Percentiles rank a stretch among this genome's conserved stretches.
phyloP scores from a whole-genome alignment of 129 eudicot species.

The Scalesia atractyloides region DNA sequence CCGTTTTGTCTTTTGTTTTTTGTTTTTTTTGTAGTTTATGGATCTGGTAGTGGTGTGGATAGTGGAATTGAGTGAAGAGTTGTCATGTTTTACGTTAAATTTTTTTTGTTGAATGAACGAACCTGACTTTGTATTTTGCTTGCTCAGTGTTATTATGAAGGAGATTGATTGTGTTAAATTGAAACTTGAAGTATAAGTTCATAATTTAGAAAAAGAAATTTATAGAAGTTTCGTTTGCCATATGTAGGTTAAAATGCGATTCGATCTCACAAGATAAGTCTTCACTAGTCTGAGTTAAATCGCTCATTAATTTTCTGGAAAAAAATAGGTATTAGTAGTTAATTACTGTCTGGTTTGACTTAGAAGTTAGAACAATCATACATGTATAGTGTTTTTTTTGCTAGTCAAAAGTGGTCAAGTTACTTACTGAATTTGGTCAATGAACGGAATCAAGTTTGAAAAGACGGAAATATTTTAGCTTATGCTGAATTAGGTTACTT shows the following conservation, averaged over 20 bases:
- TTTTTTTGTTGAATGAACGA: not conserved
- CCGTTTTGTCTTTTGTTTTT: not conserved
- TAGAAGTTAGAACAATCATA: no score
- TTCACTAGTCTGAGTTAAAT: not conserved
- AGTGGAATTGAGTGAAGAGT: not conserved
- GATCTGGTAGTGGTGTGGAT: slow-evolving; percentile 25
- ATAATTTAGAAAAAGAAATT: not conserved
- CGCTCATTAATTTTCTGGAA: not conserved
- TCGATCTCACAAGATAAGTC: no score
- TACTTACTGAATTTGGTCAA: no score
- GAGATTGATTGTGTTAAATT: not conserved
- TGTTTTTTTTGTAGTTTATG: not conserved
- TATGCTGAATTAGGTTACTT: not conserved
- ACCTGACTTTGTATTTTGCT: slow-evolving; percentile 3
- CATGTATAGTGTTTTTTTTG: no score
- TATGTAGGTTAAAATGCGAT: not conserved
- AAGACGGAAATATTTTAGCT: no score
- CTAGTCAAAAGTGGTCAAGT: no score
- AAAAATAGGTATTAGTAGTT: not conserved
- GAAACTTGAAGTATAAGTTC: not conserved
- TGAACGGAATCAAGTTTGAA: no score
- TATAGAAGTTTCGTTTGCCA: not conserved
- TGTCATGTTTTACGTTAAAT: not conserved
- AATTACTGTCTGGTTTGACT: no score
- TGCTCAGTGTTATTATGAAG: not conserved